Evolutionary conservation across 768 basidiomycete genomes (phyloP).

Genomic region (Phaeotremella fagi): DNA sequence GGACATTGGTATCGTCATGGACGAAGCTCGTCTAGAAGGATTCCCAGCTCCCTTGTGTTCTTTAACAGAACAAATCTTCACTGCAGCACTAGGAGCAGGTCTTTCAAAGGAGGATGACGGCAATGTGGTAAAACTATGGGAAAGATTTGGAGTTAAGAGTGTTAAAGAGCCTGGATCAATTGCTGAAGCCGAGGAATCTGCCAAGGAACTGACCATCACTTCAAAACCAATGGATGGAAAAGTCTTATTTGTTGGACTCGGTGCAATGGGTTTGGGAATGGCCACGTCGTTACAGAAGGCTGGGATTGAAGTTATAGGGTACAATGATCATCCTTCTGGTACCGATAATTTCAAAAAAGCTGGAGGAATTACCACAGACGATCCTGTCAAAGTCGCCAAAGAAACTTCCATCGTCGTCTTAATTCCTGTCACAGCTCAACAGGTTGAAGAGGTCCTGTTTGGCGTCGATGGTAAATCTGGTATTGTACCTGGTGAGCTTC

Average conservation of each 20-base stretch:
- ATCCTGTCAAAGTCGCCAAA: constrained; percentile 11
- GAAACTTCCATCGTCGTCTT: constrained; percentile 30
- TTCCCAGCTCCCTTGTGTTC: constrained; percentile 35
- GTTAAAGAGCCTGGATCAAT: constrained; percentile 23
- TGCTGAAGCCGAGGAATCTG: constrained; percentile 23
- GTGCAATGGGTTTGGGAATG: constrained; percentile 34
- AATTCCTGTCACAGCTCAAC: constrained; percentile 20
- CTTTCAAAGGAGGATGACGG: constrained; percentile 32
- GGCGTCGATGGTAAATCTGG: constrained; percentile 9
- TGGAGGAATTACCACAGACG: constrained; percentile 24
- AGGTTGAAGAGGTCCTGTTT: constrained; percentile 24
- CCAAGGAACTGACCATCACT: constrained; percentile 22
- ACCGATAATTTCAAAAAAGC: constrained; percentile 14
- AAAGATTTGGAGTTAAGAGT: constrained; percentile 24
- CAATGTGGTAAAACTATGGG: constrained; percentile 26
- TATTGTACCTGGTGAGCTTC: constrained; percentile 4
- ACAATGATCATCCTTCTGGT: constrained; percentile 17
- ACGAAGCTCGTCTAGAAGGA: constrained; percentile 25
- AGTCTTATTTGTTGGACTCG: constrained; percentile 39
- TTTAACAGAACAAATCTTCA: constrained; percentile 29
- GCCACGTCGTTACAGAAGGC: constrained; percentile 20
- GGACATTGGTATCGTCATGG: constrained; percentile 43
- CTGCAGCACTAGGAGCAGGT: constrained; percentile 28
- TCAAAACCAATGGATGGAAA: constrained; percentile 8
- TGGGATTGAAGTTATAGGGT: constrained; percentile 28